Evolutionary conservation across 345 rosid genomes (phyloP), one percentile per base, ranked within the genome.

Genomic region (Gossypium turneri): DNA sequence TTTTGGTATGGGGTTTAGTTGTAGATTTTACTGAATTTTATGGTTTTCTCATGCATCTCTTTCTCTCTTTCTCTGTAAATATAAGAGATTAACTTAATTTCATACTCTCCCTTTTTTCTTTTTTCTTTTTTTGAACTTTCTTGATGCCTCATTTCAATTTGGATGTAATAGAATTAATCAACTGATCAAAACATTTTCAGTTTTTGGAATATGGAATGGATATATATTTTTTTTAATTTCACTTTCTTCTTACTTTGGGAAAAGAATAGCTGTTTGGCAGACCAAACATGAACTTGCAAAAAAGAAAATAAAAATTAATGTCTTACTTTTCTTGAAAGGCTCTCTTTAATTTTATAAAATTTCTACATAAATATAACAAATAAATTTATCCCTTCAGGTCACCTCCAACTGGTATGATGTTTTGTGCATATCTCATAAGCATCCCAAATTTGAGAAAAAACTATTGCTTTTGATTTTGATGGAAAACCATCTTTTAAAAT

Each of bases 61-160:
- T 45, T 67, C 38, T 73, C 25, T 51, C n/a, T 76, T 13, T 3
- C 29, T 24, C 12, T 73, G 77, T 78, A 76, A 60, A 77, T 75
- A 76, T 38, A 67, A 67, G 78, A 3, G 16, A 65, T 69, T 27
- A 25, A 16, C 34, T 73, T 17, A 22, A 67, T 66, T 73, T 52
- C 65, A 62, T 43, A 52, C 24, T 68, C 44, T 70, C 1, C 12
- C 0, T 44, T 19, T 69, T 47, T 22, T 66, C 10, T 3, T 27
- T 29, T 69, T 29, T 22, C 47, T 10, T 68, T 61, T 47, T 15
- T 67, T 53, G 9, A 12, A 12, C n/a, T 34, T 53, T 34, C 24
- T 72, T 19, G 9, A 56, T 12, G 44, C 73, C 44, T 15, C 44
- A 27, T 69, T 52, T 52, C 19, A n/a, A 56, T 56, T 70, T 53